Conservation (phyloP, 805 yeast genomes). For the Blastobotrys mokoenaii region DNA sequence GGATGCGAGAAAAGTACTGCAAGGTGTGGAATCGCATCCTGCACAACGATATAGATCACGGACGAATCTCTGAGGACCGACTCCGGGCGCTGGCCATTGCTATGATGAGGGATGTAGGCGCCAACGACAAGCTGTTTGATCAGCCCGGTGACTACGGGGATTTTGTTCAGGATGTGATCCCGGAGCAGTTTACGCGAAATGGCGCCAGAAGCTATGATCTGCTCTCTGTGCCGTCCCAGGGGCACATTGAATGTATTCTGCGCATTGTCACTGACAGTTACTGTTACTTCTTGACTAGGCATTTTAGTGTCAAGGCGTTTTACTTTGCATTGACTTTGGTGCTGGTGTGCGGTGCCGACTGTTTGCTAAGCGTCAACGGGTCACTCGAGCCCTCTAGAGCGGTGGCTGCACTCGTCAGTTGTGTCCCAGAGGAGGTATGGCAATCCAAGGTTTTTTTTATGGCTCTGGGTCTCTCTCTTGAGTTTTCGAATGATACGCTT, state of each 20-base stretch:
- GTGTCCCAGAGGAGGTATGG: background rate
- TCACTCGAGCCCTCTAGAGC: background rate
- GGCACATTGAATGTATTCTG: too few species aligned
- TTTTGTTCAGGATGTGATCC: too few species aligned
- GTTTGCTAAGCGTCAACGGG: background rate
- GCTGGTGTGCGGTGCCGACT: background rate
- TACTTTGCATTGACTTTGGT: background rate
- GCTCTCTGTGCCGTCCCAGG: too few species aligned
- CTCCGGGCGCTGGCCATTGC: background rate
- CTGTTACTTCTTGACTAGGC: too few species aligned
- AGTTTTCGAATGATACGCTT: too few species aligned
- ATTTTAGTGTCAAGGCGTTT: too few species aligned
- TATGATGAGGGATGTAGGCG: background rate
- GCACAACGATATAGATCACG: background rate
- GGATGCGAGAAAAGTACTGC: background rate
- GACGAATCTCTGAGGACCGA: background rate
- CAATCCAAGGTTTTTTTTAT: background rate
- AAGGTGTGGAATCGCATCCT: background rate
- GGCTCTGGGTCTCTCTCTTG: too few species aligned
- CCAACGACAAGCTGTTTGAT: background rate
- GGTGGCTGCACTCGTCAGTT: background rate
- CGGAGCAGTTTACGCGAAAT: too few species aligned
- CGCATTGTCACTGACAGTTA: too few species aligned
- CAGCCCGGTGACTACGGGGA: too few species aligned
- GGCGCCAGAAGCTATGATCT: too few species aligned